Evolutionary conservation across 23 red algal species (phyloP), one percentile per base, ranked within the genome.

Genomic region (Pyropia yezoensis): DNA sequence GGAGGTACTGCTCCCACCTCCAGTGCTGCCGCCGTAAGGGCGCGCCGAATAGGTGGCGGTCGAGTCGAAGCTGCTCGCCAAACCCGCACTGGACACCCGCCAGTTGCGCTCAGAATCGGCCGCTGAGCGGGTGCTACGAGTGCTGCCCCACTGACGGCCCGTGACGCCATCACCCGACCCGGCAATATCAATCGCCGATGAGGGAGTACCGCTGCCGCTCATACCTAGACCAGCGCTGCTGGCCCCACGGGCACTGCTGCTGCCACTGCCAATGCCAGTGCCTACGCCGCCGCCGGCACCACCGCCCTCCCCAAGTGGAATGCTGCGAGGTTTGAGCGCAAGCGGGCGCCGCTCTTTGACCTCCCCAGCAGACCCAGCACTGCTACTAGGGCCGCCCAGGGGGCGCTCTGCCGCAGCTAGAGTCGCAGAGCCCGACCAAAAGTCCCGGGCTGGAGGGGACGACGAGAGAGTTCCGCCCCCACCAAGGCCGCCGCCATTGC

Each of bases 381-480:
- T 59, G 9, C 56, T 57, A 25, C 68, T 28, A 22, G 79, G 39
- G 18, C 61, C 49, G 25, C 21, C 21, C 55, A 59, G 21, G 1
- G 82, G 82, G 19, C 82, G 69, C 64, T 87, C 82, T 16, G 70
- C 82, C 18, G 82, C 57, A 45, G 82, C 82, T 11, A 87, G 70
- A 28, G 64, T 56, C 21, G 82, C 62, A 30, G 70, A 66, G 27
- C 82, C 72, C 21, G 82, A 76, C 82, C 82, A 87, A 51, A 87
- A 87, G 29, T 87, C 82, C 50, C 82, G 82, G 8, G 62, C 50
- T 24, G 79, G 57, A 24, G 51, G 39, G 6, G 79, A 54, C 3
- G 39, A 47, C 4, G 39, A 47, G 11, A 47, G 39, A 3, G 39
- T 47, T 47, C 39, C 39, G 39, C 39, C 39, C 6, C 39, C 39